Conservation (phyloP, 805 yeast species). For the Ogataea nakhonphanomensis region DNA sequence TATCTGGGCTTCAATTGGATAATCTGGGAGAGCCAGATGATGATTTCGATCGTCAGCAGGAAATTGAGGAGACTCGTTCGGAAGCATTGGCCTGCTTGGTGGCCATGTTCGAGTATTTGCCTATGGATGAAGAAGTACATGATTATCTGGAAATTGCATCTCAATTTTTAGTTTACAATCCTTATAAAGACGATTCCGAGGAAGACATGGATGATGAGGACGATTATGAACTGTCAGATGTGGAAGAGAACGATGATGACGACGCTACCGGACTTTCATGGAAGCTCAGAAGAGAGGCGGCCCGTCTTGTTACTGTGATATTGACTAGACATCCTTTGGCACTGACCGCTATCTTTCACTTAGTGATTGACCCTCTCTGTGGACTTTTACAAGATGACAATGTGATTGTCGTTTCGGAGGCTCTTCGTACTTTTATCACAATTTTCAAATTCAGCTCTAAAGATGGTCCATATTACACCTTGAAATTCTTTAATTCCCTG, state of each 20-base stretch:
- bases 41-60: constrained; percentile 33
- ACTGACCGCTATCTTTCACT: constrained; percentile 34
- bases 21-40: constrained; percentile 28
- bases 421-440: constrained; percentile 41
- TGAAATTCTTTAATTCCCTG: constrained; percentile 25
- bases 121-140: constrained; percentile 27
- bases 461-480: constrained; percentile 32
- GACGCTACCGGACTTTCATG: constrained; percentile 45
- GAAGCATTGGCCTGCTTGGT: constrained; percentile 43
- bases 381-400: constrained; percentile 41
- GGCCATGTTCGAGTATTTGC: constrained; percentile 38
- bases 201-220: constrained; percentile 33
- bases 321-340: constrained; percentile 36
- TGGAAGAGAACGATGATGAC: constrained; percentile 47
- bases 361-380: constrained; percentile 33
- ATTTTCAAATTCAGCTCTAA: constrained; percentile 35
- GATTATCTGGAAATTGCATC: constrained; percentile 31
- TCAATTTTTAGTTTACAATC: constrained; percentile 42
- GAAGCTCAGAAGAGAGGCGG: constrained; percentile 57
- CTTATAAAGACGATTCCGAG: constrained; percentile 37
- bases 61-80: constrained; percentile 40
- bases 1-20: constrained; percentile 14
- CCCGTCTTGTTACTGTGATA: constrained; percentile 39
- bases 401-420: constrained; percentile 48
- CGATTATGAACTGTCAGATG: constrained; percentile 36